Evolutionary conservation across 139 green algal genomes (phyloP).

Genomic region (Tetratostichococcus sp.): DNA sequence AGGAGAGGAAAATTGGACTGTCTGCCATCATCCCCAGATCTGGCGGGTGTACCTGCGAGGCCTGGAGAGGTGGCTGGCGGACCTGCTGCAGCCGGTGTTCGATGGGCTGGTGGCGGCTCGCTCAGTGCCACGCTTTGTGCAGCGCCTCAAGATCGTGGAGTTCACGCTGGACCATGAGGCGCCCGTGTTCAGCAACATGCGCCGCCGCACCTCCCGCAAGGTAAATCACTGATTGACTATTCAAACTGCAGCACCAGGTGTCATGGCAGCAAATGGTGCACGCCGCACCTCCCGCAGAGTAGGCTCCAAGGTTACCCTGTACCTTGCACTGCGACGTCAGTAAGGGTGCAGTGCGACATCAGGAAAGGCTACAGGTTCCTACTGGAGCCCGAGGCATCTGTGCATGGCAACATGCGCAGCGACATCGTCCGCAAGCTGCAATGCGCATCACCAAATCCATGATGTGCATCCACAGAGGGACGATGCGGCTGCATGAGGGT

Average conservation of each 20-base stretch:
- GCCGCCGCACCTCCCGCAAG: constrained; percentile 72
- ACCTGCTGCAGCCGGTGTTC: constrained; percentile 91
- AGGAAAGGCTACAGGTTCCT: too few species aligned
- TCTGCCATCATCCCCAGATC: constrained; percentile 30
- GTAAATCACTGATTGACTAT: not conserved
- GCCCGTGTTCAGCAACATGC: constrained; percentile 86
- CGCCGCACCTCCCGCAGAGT: constrained; percentile 70
- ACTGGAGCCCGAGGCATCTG: too few species aligned
- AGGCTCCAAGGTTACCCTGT: too few species aligned
- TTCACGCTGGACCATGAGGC: constrained; percentile 94
- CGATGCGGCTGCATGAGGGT: too few species aligned
- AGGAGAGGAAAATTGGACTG: not conserved
- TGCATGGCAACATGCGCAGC: too few species aligned
- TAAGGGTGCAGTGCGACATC: too few species aligned
- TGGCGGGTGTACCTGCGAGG: constrained; percentile 93
- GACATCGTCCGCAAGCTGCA: too few species aligned
- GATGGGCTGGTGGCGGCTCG: constrained; percentile 69
- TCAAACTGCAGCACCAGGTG: too few species aligned
- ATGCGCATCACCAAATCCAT: too few species aligned
- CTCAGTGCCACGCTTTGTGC: constrained; percentile 52
- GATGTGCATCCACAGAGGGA: too few species aligned
- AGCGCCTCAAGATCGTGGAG: constrained; percentile 84
- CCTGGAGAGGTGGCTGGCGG: constrained; percentile 87
- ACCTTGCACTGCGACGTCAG: too few species aligned
- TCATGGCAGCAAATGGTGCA: too few species aligned